phyloP scores from a whole-genome alignment of 1,284 basidiomycete genomes.

The Earliella scabrosa region DNA sequence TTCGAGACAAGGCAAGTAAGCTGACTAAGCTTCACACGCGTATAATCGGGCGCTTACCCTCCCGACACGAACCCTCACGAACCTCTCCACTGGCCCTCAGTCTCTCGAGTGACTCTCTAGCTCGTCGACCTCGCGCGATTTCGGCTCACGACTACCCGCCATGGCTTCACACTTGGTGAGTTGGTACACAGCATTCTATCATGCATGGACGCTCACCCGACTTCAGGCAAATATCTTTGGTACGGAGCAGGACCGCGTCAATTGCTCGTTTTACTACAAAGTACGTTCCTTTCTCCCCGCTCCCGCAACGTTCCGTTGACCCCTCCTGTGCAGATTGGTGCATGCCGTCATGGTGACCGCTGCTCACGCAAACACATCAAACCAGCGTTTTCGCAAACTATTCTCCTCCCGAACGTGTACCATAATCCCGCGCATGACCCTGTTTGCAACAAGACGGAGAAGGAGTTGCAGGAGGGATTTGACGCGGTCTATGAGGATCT shows the following conservation, averaged over 20 bases:
- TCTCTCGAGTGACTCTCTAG: too few relatives aligned
- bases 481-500: slow-evolving; percentile 97
- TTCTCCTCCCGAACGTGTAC: slow-evolving; percentile 98
- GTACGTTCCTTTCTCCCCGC: slow-evolving; percentile 43
- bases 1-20: too few relatives aligned
- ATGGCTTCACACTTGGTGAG: slow-evolving; percentile 71
- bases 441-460: slow-evolving; percentile 82
- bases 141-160: slow-evolving; percentile 13
- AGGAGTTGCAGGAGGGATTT: slow-evolving; percentile 94
- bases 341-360: slow-evolving; percentile 94
- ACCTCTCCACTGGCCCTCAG: too few relatives aligned
- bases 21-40: too few relatives aligned
- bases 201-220: not conserved
- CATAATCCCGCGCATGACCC: slow-evolving; percentile 97
- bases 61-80: too few relatives aligned
- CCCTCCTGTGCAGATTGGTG: slow-evolving; percentile 73
- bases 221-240: slow-evolving; percentile 82
- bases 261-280: slow-evolving; percentile 96
- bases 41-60: too few relatives aligned
- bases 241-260: slow-evolving; percentile 92
- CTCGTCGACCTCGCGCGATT: slow-evolving; percentile 1
- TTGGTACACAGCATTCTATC: not conserved
- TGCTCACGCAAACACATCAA: slow-evolving; percentile 98
- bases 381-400: slow-evolving; percentile 96
- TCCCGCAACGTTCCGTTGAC: slow-evolving; percentile 6